Percentiles rank a stretch among this genome's conserved stretches.
Evolutionary conservation across 1,284 basidiomycete species (phyloP).

Genomic region (Ustilago hordei): DNA sequence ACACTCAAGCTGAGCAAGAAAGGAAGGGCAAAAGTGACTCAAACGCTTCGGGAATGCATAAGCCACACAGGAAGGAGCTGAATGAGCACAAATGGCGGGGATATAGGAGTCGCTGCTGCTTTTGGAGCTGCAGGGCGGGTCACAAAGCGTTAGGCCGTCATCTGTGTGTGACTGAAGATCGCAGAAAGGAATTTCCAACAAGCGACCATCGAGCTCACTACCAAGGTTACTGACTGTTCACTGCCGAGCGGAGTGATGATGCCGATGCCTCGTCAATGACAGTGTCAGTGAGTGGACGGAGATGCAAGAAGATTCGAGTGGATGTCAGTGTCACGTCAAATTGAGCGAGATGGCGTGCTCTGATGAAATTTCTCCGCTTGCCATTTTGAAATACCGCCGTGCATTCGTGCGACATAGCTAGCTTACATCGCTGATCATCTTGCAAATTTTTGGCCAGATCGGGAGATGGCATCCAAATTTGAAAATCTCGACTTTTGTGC

Average conservation of each 20-base stretch:
- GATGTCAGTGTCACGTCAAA: slow-evolving; percentile 38
- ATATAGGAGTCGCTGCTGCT: neutral
- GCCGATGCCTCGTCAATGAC: neutral
- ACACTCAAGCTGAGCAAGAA: neutral
- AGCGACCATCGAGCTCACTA: neutral
- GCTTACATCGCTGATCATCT: neutral
- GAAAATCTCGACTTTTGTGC: neutral
- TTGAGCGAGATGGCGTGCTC: slow-evolving; percentile 31
- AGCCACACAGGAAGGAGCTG: slow-evolving; percentile 9
- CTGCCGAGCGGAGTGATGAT: slow-evolving; percentile 9
- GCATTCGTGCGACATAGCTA: slow-evolving; percentile 15
- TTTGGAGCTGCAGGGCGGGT: neutral
- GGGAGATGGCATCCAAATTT: neutral
- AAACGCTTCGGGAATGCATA: slow-evolving; percentile 5
- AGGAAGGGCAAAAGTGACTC: slow-evolving; percentile 10
- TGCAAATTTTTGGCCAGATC: neutral
- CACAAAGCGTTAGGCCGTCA: neutral
- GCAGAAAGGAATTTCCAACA: slow-evolving; percentile 14
- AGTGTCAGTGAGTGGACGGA: slow-evolving; percentile 15
- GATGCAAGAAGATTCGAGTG: slow-evolving; percentile 10
- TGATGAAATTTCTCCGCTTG: neutral
- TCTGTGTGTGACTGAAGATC: neutral
- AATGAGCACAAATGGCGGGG: slow-evolving; percentile 9
- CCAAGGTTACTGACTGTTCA: neutral
- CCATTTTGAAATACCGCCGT: neutral